phyloP scores from a whole-genome alignment of 805 yeast species.

The Deakozyma indianensis region DNA sequence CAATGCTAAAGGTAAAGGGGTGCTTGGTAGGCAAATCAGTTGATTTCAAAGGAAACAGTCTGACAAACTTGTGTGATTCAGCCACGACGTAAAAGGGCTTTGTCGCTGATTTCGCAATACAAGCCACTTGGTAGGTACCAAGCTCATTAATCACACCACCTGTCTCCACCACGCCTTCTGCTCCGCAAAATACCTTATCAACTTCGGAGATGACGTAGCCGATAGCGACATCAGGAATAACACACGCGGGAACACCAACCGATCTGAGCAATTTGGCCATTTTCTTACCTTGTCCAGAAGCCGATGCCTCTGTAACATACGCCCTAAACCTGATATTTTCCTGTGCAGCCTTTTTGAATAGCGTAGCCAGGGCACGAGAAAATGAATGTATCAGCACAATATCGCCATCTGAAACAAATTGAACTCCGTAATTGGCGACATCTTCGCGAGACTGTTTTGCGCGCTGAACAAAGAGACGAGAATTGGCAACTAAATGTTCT shows the following conservation, averaged over 20 bases:
- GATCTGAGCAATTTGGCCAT: conserved; percentile 57
- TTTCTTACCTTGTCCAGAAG: conserved; percentile 56
- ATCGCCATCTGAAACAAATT: conserved; percentile 89
- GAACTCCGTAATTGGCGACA: conserved; percentile 76
- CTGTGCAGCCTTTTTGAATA: conserved; percentile 64
- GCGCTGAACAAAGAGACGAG: conserved; percentile 78
- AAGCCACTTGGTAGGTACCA: conserved; percentile 91
- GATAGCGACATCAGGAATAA: conserved; percentile 85
- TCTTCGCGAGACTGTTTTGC: conserved; percentile 81
- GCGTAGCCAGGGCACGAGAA: conserved; percentile 76
- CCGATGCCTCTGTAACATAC: conserved; percentile 85
- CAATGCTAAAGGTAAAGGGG: conserved; percentile 20
- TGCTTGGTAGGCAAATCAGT: conserved; percentile 66
- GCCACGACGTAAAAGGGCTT: conserved; percentile 91
- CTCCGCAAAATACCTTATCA: conserved; percentile 91
- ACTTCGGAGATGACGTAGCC: conserved; percentile 85
- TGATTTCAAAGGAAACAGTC: conserved; percentile 88
- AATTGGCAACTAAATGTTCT: conserved; percentile 80
- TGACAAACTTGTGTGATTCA: conserved; percentile 89
- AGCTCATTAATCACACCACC: conserved; percentile 92
- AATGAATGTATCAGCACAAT: conserved; percentile 76
- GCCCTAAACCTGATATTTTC: conserved; percentile 75
- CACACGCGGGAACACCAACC: conserved; percentile 70
- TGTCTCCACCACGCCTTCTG: conserved; percentile 97
- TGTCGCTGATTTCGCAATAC: conserved; percentile 75